Conservation (phyloP, 345 rosid species). For the Eucalyptus pauciflora region DNA sequence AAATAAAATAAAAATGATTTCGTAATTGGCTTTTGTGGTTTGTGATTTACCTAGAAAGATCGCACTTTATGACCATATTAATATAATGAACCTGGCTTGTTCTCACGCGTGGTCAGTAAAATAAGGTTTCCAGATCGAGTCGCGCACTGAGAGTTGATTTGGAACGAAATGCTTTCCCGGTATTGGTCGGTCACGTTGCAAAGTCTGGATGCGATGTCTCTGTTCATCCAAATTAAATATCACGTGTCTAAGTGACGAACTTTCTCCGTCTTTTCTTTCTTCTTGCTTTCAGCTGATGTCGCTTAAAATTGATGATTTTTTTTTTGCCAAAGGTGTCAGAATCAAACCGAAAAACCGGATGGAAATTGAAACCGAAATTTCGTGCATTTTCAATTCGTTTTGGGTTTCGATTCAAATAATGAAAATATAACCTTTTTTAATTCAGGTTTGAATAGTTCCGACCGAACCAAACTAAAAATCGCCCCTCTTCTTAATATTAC, state of each 20-base stretch:
- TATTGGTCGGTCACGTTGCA: not conserved
- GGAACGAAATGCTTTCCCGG: not conserved
- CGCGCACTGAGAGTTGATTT: not conserved
- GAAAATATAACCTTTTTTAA: too few species aligned
- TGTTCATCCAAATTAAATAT: not conserved
- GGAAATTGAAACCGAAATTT: too few species aligned
- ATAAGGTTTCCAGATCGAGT: not conserved
- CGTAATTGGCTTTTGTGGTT: not conserved
- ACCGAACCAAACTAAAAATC: too few species aligned
- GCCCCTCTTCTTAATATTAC: too few species aligned
- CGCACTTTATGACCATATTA: not conserved
- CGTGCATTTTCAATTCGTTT: accelerated
- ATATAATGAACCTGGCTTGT: not conserved
- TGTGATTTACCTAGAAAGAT: not conserved
- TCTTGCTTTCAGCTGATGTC: not conserved
- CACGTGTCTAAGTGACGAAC: not conserved
- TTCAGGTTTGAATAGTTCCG: accelerated
- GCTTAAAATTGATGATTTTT: not conserved
- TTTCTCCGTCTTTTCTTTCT: not conserved
- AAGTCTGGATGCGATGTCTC: not conserved
- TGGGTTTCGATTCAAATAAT: too few species aligned
- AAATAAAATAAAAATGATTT: not conserved
- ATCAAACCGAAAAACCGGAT: too few species aligned
- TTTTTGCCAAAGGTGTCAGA: not conserved
- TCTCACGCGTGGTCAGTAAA: not conserved